Evolutionary conservation across 208 protist species (phyloP), one percentile per base, ranked within the genome.

Genomic region (Vickermania ingenoplastis): DNA sequence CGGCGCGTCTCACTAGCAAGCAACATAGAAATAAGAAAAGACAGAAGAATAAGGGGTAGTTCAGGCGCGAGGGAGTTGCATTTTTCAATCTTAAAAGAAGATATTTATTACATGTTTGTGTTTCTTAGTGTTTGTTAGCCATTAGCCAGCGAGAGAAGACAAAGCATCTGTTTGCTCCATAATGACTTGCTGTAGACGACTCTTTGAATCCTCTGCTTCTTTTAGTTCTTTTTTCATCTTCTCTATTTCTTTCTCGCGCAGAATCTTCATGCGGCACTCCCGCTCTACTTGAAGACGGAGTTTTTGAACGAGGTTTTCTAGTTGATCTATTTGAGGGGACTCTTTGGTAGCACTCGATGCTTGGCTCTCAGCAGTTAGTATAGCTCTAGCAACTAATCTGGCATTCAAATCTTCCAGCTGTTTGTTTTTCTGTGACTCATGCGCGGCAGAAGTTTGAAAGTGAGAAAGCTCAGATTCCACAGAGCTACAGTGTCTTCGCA

Each of bases 131-230:
- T n/a, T n/a, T n/a, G n/a, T n/a, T n/a, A n/a, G n/a, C 36, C 11
- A 45, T 45, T 45, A 45, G 17, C 36, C 11, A 45, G 7, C 7
- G 7, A 91, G 71, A 55, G 75, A 71, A 23, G 80, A 83, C 13
- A 93, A 63, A 1, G 81, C 77, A 41, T 78, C 69, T 55, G 80
- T 84, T 51, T 93, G 86, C 57, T 93, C 82, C 11, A 89, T 31
- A 50, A 93, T 70, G 54, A 93, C 81, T 61, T 72, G 72, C 31
- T 93, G 74, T n/a, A 93, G 55, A 3, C 86, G 49, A n/a, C 88
- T 76, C 60, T 89, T 89, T 3, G 86, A 81, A 2, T 81, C 69
- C 60, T 75, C 69, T 27, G 50, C 65, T 17, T 69, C 72, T 52
- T 75, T 22, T 25, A 73, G 31, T 1, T 67, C 56, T 0, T 55